Evolutionary conservation across 2,329 filamentous ascomycete species (phyloP).

Genomic region (Fusarium sp.): DNA sequence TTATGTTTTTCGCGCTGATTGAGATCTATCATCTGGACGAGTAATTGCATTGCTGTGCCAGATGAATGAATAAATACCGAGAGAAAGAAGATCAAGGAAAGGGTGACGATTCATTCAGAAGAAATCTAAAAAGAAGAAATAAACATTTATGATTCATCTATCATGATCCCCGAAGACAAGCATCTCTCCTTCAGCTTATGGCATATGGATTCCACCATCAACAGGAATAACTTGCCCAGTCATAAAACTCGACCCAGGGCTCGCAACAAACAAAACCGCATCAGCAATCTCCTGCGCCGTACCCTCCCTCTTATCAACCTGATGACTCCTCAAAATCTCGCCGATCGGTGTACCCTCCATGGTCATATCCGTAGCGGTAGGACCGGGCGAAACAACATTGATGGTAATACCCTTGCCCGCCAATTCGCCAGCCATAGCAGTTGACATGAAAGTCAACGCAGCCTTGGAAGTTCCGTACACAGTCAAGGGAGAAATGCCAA

Average conservation of each 20-base stretch:
- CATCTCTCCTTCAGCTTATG: neutral
- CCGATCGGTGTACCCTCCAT: constrained; percentile 10
- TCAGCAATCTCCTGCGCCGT: constrained; percentile 3
- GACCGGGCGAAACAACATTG: constrained; percentile 7
- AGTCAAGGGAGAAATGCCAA: constrained; percentile 45
- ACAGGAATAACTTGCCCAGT: constrained; percentile 20
- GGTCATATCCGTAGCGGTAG: constrained; percentile 11
- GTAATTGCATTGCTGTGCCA: no score
- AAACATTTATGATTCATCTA: no score
- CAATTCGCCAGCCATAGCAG: constrained; percentile 10
- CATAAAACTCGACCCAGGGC: constrained; percentile 14
- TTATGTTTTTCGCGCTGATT: no score
- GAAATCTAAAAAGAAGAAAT: no score
- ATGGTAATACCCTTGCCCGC: constrained; percentile 14
- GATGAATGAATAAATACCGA: no score
- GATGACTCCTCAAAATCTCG: neutral
- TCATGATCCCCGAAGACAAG: no score
- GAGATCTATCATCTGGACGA: no score
- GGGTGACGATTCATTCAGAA: no score
- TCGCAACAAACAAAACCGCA: constrained; percentile 5
- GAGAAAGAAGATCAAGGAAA: no score
- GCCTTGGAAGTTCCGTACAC: constrained; percentile 52
- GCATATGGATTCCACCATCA: constrained; percentile 12
- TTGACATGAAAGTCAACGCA: constrained; percentile 28
- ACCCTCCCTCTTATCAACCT: constrained; percentile 9